Evolutionary conservation across 2,329 filamentous ascomycete species (phyloP).

Genomic region (Hymenoscyphus salicellus): DNA sequence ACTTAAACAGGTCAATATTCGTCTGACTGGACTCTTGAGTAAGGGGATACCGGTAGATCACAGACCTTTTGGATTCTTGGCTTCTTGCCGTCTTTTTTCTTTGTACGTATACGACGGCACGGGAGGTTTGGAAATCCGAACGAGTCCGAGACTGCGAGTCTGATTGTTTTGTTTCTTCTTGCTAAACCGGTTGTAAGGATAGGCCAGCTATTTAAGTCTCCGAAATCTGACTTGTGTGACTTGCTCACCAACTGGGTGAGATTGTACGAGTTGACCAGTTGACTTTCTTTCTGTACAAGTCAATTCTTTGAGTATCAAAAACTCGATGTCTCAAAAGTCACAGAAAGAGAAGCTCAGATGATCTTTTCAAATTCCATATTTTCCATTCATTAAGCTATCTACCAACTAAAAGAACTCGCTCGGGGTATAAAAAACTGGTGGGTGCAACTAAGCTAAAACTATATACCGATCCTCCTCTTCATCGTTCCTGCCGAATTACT

Average conservation of each 20-base stretch:
- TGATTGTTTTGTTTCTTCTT: background rate
- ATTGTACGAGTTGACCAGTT: background rate
- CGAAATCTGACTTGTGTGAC: background rate
- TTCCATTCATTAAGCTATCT: background rate
- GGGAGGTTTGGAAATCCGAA: background rate
- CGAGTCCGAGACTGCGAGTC: background rate
- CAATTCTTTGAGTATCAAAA: background rate
- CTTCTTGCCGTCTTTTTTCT: background rate
- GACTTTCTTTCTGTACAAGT: background rate
- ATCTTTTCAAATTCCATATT: background rate
- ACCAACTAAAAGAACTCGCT: background rate
- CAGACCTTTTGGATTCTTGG: background rate
- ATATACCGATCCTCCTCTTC: background rate
- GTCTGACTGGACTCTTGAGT: too few species aligned
- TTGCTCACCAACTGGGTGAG: background rate
- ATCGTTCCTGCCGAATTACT: conserved; percentile 1
- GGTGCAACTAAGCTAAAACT: background rate
- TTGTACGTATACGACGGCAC: background rate
- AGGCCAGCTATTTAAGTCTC: background rate
- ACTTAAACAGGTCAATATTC: too few species aligned
- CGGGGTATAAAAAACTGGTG: conserved; percentile 1
- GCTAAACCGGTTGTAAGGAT: background rate
- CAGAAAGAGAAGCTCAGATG: background rate
- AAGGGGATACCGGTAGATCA: background rate
- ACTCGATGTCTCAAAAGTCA: background rate